These are phyloP conservation scores for Juncus inflexus DNA, from an alignment of 176 grass and related monocot species.

Conservation along the genomic window DNA sequence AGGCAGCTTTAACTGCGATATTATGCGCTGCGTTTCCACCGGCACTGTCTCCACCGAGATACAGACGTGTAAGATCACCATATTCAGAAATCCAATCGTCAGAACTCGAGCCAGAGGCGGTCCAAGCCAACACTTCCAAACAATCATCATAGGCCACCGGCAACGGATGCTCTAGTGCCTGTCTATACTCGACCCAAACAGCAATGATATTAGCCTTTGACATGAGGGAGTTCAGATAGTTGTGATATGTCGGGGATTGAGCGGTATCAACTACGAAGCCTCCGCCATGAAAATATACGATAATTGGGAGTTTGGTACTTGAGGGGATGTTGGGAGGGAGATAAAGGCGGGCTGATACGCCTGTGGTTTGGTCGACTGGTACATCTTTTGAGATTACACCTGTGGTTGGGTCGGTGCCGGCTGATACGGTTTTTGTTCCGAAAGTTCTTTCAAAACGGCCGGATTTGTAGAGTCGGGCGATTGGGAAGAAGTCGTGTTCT, in stretches of 20 bases:
- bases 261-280: slow-evolving; percentile 44
- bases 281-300: slow-evolving; percentile 61
- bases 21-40: slow-evolving; percentile 59
- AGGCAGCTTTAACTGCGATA: slow-evolving; percentile 27
- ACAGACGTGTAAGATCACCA: slow-evolving; percentile 44
- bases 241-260: not conserved
- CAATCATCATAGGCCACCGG: slow-evolving; percentile 52
- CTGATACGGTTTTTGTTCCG: slow-evolving; percentile 14
- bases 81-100: slow-evolving; percentile 48
- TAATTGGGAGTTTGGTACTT: slow-evolving; percentile 25
- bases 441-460: slow-evolving; percentile 28
- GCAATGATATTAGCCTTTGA: slow-evolving; percentile 28
- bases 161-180: slow-evolving; percentile 58
- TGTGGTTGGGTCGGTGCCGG: slow-evolving; percentile 20
- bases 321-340: slow-evolving; percentile 10
- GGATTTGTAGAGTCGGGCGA: slow-evolving; percentile 27
- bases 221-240: slow-evolving; percentile 39
- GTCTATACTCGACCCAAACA: slow-evolving; percentile 57
- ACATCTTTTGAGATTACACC: slow-evolving; percentile 32
- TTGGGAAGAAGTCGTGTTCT: slow-evolving; percentile 12
- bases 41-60: slow-evolving; percentile 57
- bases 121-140: slow-evolving; percentile 49
- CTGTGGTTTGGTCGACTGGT: slow-evolving; percentile 4
- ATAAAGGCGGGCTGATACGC: slow-evolving; percentile 28
- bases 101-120: slow-evolving; percentile 1